phyloP scores from a whole-genome alignment of 73 alveolate genomes.

The Diophrys appendiculata region DNA sequence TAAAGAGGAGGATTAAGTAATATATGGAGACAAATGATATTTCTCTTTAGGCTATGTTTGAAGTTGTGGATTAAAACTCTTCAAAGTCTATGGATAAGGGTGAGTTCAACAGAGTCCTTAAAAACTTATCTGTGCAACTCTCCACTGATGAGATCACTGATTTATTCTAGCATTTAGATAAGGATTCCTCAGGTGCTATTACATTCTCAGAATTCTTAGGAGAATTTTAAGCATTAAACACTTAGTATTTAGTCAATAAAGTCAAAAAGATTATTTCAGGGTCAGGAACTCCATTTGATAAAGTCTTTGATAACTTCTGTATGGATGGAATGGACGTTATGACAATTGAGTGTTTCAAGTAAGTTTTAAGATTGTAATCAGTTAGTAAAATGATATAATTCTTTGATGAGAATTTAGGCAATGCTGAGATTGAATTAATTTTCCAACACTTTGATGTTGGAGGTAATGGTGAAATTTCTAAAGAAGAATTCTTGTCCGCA shows the following conservation, averaged over 20 bases:
- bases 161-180: constrained; percentile 34
- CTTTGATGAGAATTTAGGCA: background rate
- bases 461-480: constrained; percentile 41
- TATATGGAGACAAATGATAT: background rate
- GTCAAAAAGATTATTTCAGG: constrained; percentile 35
- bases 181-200: constrained; percentile 21
- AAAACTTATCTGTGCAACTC: constrained; percentile 15
- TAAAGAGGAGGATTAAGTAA: constrained; percentile 1
- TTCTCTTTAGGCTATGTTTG: constrained; percentile 7
- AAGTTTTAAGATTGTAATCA: no score
- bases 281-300: background rate
- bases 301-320: background rate
- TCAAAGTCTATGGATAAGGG: constrained; percentile 1
- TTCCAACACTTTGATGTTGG: constrained; percentile 51
- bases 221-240: constrained; percentile 36
- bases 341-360: no score
- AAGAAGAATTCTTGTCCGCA: constrained; percentile 37
- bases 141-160: constrained; percentile 14
- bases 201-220: constrained; percentile 34
- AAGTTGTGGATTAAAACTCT: constrained; percentile 6
- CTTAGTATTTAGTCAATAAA: constrained; percentile 35
- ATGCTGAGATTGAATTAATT: constrained; percentile 21
- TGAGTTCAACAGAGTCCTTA: constrained; percentile 30
- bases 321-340: no score
- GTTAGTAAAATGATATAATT: constrained; percentile 8